Evolutionary conservation across 177 flowering plant genomes (phyloP).

Genomic region (Tripterygium wilfordii): DNA sequence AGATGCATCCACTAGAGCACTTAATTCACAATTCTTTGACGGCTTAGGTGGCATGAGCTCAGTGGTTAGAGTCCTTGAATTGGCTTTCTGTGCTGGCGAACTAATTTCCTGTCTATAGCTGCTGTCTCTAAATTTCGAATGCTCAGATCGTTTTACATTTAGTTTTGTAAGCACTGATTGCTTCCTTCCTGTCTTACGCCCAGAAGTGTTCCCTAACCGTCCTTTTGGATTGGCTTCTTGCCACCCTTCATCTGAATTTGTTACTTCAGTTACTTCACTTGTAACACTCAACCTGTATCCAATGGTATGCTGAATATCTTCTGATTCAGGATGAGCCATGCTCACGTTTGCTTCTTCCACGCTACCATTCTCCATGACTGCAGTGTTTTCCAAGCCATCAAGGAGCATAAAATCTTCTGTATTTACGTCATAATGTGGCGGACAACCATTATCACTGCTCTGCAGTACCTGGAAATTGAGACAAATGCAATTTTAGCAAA

Average conservation of each 20-base stretch:
- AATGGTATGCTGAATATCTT: slow-evolving; percentile 17
- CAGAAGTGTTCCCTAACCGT: slow-evolving; percentile 31
- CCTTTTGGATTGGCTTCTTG: slow-evolving; percentile 82
- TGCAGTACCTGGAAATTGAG: slow-evolving; percentile 44
- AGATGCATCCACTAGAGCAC: slow-evolving; percentile 22
- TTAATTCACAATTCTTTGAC: slow-evolving; percentile 15
- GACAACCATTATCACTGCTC: slow-evolving; percentile 27
- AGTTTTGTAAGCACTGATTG: slow-evolving; percentile 44
- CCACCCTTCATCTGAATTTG: slow-evolving; percentile 81
- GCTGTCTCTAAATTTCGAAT: slow-evolving; percentile 26
- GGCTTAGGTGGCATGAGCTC: slow-evolving; percentile 30
- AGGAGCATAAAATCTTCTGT: slow-evolving; percentile 6
- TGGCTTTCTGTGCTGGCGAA: slow-evolving; percentile 25
- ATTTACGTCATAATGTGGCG: slow-evolving; percentile 18
- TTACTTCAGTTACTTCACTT: slow-evolving; percentile 43
- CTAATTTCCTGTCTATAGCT: slow-evolving; percentile 22
- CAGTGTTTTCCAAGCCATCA: slow-evolving; percentile 9
- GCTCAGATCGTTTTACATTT: slow-evolving; percentile 29
- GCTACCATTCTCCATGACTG: slow-evolving; percentile 9
- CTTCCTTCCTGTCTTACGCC: slow-evolving; percentile 34
- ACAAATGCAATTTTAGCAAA: too few relatives aligned
- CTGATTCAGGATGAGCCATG: slow-evolving; percentile 9
- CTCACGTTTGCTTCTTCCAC: slow-evolving; percentile 9
- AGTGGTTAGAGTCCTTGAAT: slow-evolving; percentile 17
- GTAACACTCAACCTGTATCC: slow-evolving; percentile 8